phyloP scores from a whole-genome alignment of 1,139 yeast species.

The Pichia sp. region DNA sequence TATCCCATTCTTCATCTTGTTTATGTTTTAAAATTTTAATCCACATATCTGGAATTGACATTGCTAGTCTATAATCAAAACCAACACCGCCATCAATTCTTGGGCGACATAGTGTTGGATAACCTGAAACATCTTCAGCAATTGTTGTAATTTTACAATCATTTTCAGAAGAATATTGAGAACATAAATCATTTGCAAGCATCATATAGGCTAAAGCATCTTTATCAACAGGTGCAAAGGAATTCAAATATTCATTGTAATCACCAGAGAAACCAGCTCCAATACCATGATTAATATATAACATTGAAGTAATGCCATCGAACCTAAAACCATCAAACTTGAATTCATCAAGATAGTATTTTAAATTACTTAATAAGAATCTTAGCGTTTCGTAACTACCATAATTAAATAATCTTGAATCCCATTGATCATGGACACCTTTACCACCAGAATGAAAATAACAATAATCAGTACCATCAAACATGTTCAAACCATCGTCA shows the following conservation, averaged over 20 bases:
- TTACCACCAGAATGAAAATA: slow-evolving; percentile 82
- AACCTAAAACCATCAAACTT: slow-evolving; percentile 93
- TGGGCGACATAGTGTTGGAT: slow-evolving; percentile 88
- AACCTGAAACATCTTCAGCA: slow-evolving; percentile 96
- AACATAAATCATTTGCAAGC: slow-evolving; percentile 75
- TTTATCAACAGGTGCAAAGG: slow-evolving; percentile 67
- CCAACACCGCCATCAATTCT: slow-evolving; percentile 79
- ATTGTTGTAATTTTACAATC: slow-evolving; percentile 55
- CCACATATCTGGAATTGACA: slow-evolving; percentile 99
- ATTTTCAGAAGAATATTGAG: slow-evolving; percentile 39
- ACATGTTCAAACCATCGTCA: slow-evolving; percentile 85
- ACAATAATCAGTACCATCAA: slow-evolving; percentile 94
- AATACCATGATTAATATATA: slow-evolving; percentile 86
- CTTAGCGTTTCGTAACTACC: slow-evolving; percentile 86
- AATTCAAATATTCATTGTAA: slow-evolving; percentile 83
- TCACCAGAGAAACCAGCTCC: slow-evolving; percentile 84
- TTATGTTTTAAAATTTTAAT: slow-evolving; percentile 82
- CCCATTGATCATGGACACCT: slow-evolving; percentile 92
- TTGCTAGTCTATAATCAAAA: slow-evolving; percentile 85
- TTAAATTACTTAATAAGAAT: slow-evolving; percentile 79
- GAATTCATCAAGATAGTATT: slow-evolving; percentile 76
- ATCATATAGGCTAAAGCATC: slow-evolving; percentile 84
- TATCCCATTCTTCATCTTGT: slow-evolving; percentile 86
- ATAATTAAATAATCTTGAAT: slow-evolving; percentile 85
- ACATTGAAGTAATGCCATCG: slow-evolving; percentile 94